phyloP scores from a whole-genome alignment of 768 basidiomycete species.

The Udeniomyces megalosporus region DNA sequence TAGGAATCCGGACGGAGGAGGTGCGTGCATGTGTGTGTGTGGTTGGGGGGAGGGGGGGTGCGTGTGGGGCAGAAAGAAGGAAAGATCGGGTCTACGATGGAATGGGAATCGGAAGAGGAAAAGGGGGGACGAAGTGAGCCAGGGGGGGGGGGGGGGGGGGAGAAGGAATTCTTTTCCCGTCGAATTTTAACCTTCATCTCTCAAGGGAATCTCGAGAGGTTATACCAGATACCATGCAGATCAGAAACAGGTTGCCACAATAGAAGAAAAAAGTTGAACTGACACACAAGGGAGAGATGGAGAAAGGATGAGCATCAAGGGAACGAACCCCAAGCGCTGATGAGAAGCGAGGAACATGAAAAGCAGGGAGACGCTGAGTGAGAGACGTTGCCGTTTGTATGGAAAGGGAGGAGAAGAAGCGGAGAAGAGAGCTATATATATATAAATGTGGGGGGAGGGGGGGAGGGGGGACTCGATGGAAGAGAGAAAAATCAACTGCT shows the following conservation, averaged over 20 bases:
- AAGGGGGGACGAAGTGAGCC: neutral
- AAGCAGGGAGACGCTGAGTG: neutral
- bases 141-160: neutral
- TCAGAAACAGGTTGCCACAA: neutral
- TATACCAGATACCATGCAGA: neutral
- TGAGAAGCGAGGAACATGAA: neutral
- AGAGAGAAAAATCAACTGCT: neutral
- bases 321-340: neutral
- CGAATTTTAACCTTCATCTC: too few species aligned
- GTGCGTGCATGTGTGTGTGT: neutral
- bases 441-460: neutral
- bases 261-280: neutral
- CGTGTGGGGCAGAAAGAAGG: neutral
- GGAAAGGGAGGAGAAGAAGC: neutral
- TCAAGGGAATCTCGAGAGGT: neutral
- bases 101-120: neutral
- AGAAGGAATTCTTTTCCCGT: neutral
- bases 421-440: neutral
- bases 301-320: neutral
- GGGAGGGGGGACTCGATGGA: neutral
- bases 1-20: neutral
- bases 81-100: neutral
- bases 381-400: neutral
- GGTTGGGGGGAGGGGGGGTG: neutral
- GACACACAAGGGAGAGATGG: too few species aligned